A percentile compares a stretch with the other conserved stretches of the same genome.
Evolutionary conservation across 2,329 filamentous ascomycete genomes (phyloP).

Genomic region (Fusarium annulatum): DNA sequence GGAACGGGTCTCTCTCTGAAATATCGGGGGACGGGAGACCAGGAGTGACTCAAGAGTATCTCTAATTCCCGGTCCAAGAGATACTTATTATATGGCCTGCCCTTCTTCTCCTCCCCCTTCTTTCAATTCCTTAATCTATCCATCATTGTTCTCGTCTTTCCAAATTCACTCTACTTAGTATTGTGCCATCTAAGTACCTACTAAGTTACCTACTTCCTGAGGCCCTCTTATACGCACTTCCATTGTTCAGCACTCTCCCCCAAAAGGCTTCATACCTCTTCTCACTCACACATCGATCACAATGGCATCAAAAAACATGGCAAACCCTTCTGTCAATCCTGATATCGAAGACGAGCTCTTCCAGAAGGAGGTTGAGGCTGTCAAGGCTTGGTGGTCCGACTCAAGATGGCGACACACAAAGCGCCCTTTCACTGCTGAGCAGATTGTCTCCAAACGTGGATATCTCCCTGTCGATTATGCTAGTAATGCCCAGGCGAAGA

Average conservation of each 20-base stretch:
- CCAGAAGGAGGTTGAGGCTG: slow-evolving; percentile 83
- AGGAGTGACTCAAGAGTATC: slow-evolving; percentile 30
- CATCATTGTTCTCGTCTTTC: neutral
- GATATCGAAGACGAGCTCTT: slow-evolving; percentile 74
- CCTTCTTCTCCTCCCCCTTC: slow-evolving; percentile 6
- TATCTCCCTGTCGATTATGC: slow-evolving; percentile 92
- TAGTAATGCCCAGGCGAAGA: slow-evolving; percentile 89
- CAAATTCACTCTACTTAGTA: slow-evolving; percentile 1
- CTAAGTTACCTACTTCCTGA: neutral
- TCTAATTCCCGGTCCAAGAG: slow-evolving; percentile 33
- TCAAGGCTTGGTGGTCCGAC: slow-evolving; percentile 95
- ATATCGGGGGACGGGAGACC: slow-evolving; percentile 31
- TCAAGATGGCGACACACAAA: slow-evolving; percentile 93
- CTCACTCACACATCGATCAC: slow-evolving; percentile 14
- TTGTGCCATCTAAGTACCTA: neutral
- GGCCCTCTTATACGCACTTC: slow-evolving; percentile 22
- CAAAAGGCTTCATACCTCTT: neutral
- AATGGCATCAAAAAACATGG: slow-evolving; percentile 73
- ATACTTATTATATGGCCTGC: slow-evolving; percentile 42
- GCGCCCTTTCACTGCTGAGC: slow-evolving; percentile 93
- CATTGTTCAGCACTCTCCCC: neutral
- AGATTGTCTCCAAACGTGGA: slow-evolving; percentile 95
- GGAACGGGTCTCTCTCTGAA: slow-evolving; percentile 20
- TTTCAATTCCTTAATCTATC: slow-evolving; percentile 2
- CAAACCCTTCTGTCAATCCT: slow-evolving; percentile 66